Base-by-base conservation (phyloP, 2,329 filamentous ascomycete genomes). In the Xylaria sp. region DNA sequence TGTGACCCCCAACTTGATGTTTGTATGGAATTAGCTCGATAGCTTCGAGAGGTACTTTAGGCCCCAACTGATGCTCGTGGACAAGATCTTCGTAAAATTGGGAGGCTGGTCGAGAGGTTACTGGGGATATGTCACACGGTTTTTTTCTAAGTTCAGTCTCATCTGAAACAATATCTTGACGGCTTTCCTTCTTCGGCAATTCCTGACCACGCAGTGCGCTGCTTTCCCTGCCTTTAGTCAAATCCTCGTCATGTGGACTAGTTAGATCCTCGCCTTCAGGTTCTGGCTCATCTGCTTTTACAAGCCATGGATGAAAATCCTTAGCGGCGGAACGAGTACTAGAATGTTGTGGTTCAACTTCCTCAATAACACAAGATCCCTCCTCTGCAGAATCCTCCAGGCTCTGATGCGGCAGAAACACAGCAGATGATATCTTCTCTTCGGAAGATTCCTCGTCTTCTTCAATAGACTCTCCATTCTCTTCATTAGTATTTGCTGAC, bases 11-110 rank as follows among this genome's bases (percentile, higher is more conserved):
- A 64, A 99, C 96, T 81, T 99, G 96, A 81, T 99, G 96, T 73
- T 94, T 93, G 82, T 98, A 99, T 1, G 96, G 96, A 76, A 98
- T 97, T 69, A 99, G 86, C 80, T 98, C 94, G 74, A 99, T 97
- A 36, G 95, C 95, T 71, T 95, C 93, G 33, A 97, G 85, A 2
- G 94, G 94, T 73, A 86, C 80, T 79, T 86, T 83, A 72, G 86
- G 75, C 23, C 77, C 82, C 78, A 82, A 83, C 70, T 88, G 83
- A 64, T 86, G 83, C 49, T 87, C 85, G 77, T 87, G 84, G 58
- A 84, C 78, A 74, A 84, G 78, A 54, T 88, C 80, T 62, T 84
- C 85, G 71, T 84, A 82, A 74, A 82, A 81, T 23, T 82, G 81
- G 48, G 81, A 81, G 58, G 82, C 78, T 67, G 79, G 78, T 67